Evolutionary conservation across 2,329 filamentous ascomycete species (phyloP).

Genomic region (Colletotrichum orbiculare): DNA sequence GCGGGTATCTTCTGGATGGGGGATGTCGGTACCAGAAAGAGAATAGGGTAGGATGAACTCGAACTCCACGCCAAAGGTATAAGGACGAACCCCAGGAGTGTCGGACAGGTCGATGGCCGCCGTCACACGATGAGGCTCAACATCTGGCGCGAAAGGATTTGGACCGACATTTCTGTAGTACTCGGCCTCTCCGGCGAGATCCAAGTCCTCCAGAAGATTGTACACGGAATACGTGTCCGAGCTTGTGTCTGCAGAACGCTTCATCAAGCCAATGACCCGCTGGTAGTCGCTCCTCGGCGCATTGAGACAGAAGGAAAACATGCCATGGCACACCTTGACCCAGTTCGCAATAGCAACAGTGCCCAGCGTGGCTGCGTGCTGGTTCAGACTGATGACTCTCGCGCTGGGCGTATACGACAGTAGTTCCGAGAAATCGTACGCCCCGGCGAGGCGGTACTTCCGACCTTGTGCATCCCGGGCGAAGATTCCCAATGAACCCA

Average conservation of each 20-base stretch:
- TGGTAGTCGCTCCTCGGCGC: not conserved
- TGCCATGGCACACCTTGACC: conserved; percentile 17
- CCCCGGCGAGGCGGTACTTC: not conserved
- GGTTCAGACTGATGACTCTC: conserved; percentile 3
- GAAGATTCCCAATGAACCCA: not conserved
- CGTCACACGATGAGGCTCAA: not conserved
- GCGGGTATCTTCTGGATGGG: not conserved
- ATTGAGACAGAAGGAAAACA: conserved; percentile 18
- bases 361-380: conserved; percentile 29
- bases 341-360: conserved; percentile 11
- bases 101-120: conserved; percentile 15
- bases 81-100: not conserved
- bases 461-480: not conserved
- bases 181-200: not conserved
- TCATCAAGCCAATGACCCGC: not conserved
- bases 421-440: conserved; percentile 19
- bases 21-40: not conserved
- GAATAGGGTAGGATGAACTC: conserved; percentile 25
- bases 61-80: conserved; percentile 32
- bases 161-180: conserved; percentile 10
- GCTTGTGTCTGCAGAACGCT: no score
- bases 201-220: conserved; percentile 11
- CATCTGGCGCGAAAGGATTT: conserved; percentile 13
- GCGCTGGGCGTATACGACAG: not conserved
- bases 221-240: not conserved